Conservation (phyloP, 129 eudicot species). For the Apium graveolens region DNA sequence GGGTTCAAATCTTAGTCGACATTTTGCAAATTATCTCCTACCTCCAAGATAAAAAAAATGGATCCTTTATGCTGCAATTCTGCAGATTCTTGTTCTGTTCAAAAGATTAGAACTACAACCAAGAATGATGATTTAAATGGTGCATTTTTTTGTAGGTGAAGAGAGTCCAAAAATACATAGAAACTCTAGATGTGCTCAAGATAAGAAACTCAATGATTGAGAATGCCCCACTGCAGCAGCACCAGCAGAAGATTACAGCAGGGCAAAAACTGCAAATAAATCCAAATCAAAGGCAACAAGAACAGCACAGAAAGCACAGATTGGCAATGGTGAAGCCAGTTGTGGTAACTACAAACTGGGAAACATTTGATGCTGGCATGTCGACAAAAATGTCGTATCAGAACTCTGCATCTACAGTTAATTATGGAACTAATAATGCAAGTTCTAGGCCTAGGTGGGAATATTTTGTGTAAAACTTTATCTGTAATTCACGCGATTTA, state of each 20-base stretch:
- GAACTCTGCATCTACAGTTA: not conserved
- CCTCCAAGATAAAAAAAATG: too few relatives aligned
- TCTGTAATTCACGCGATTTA: not conserved
- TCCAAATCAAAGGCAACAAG: conserved; percentile 21
- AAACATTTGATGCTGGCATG: conserved; percentile 40
- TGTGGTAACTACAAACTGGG: conserved; percentile 65
- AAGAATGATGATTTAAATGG: not conserved
- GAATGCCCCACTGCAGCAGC: conserved; percentile 20
- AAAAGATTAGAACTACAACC: not conserved
- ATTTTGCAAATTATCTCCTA: too few relatives aligned
- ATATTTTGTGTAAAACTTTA: conserved; percentile 3
- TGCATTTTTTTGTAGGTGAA: conserved; percentile 46
- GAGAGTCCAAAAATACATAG: conserved; percentile 74
- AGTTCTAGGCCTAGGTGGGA: conserved; percentile 9
- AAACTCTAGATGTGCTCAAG: conserved; percentile 69
- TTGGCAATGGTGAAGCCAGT: conserved; percentile 37
- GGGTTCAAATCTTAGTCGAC: not conserved
- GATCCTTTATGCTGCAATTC: not conserved
- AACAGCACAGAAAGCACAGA: conserved; percentile 24
- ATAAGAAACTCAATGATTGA: conserved; percentile 36
- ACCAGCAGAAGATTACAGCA: conserved; percentile 25
- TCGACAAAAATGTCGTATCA: conserved; percentile 1
- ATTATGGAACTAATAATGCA: conserved; percentile 1
- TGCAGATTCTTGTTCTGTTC: not conserved
- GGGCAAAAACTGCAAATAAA: conserved; percentile 21